Evolutionary conservation across 768 basidiomycete genomes (phyloP), one percentile per base, ranked within the genome.

Genomic region (Leccinum aurantiacum): DNA sequence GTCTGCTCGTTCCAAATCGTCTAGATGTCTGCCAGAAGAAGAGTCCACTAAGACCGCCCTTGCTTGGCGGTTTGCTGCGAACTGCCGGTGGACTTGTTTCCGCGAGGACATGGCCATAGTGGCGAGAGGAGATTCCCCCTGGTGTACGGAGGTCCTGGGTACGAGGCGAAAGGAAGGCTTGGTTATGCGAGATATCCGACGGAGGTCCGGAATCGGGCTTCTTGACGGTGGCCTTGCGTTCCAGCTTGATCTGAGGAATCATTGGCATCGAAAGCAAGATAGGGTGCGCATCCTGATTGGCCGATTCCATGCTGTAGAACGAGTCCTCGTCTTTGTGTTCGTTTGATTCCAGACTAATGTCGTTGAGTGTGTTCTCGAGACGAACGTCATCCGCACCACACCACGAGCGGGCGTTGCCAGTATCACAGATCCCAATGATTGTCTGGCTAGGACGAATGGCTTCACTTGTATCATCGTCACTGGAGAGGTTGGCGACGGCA

Each of bases 101-200:
- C 10, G 50, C 10, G 31, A 59, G 53, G 25, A 63, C 31, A 29
- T 57, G 50, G 41, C 61, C 66, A 1, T 66, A 53, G 29, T 59
- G 64, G 6, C 64, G 69, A 50, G 68, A 66, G 22, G 68, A 66
- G 46, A 53, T 33, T 33, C 62, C n/a, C n/a, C n/a, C n/a, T n/a
- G n/a, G n/a, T n/a, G n/a, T n/a, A n/a, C n/a, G n/a, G n/a, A n/a
- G n/a, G n/a, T n/a, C n/a, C n/a, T n/a, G n/a, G n/a, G n/a, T n/a
- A n/a, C n/a, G n/a, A n/a, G n/a, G n/a, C n/a, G n/a, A n/a, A n/a
- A n/a, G n/a, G n/a, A n/a, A n/a, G n/a, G n/a, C n/a, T n/a, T n/a
- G n/a, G n/a, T n/a, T n/a, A n/a, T n/a, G n/a, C n/a, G n/a, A n/a
- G n/a, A n/a, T n/a, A n/a, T n/a, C n/a, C n/a, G n/a, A n/a, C n/a